Conservation (phyloP, 1,284 basidiomycete species). For the Fomitiporia mediterranea region DNA sequence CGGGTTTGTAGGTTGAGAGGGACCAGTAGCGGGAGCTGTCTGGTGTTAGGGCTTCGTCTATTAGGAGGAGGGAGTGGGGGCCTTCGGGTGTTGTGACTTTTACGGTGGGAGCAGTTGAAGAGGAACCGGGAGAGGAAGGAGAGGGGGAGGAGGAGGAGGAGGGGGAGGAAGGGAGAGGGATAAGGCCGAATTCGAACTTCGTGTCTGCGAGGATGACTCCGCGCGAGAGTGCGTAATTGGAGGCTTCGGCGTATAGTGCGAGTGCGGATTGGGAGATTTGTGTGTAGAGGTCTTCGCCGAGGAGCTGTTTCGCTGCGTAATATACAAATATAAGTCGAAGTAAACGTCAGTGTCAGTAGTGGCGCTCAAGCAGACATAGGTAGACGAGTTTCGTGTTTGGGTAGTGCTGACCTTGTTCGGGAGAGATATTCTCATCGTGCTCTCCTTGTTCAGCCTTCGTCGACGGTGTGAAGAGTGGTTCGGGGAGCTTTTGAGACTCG, state of each 20-base stretch:
- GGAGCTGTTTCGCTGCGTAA: slow-evolving; percentile 53
- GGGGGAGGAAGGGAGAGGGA: slow-evolving; percentile 29
- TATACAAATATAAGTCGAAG: slow-evolving; percentile 7
- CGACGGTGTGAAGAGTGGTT: slow-evolving; percentile 92
- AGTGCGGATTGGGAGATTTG: slow-evolving; percentile 59
- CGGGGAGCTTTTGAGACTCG: slow-evolving; percentile 81
- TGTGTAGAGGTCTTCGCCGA: slow-evolving; percentile 65
- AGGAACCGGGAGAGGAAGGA: slow-evolving; percentile 78
- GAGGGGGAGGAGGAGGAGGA: slow-evolving; percentile 36
- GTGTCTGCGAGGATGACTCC: slow-evolving; percentile 97
- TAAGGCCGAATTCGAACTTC: slow-evolving; percentile 76
- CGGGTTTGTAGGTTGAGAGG: slow-evolving; percentile 65
- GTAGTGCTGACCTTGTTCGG: slow-evolving; percentile 76
- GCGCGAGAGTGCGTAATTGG: slow-evolving; percentile 68
- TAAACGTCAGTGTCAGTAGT: too few relatives aligned
- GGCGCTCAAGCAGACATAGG: too few relatives aligned
- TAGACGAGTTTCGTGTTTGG: too few relatives aligned
- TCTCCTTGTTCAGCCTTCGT: slow-evolving; percentile 95
- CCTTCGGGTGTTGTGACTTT: slow-evolving; percentile 24
- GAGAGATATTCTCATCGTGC: slow-evolving; percentile 98
- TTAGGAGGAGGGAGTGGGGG: slow-evolving; percentile 68
- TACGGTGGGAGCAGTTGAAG: slow-evolving; percentile 64
- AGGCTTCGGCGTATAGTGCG: slow-evolving; percentile 72
- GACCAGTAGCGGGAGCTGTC: slow-evolving; percentile 99
- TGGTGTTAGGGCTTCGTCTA: slow-evolving; percentile 95